Conservation (phyloP, 2,329 filamentous ascomycete genomes). For the Alternaria longipes region DNA sequence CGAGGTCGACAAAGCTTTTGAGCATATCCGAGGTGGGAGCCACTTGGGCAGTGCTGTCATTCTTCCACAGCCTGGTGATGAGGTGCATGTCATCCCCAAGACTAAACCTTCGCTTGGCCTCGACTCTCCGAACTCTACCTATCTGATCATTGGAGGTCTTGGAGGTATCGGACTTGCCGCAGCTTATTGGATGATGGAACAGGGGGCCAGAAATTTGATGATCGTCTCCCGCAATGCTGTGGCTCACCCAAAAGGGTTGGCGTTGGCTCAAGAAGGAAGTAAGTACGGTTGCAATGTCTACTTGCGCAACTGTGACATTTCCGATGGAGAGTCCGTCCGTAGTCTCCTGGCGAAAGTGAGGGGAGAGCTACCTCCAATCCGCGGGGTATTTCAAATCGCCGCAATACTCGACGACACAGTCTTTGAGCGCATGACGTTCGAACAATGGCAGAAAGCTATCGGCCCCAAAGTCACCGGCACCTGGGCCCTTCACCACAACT, state of each 20-base stretch:
- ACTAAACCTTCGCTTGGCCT: background rate
- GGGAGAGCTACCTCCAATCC: slow-evolving; percentile 1
- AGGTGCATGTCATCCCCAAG: background rate
- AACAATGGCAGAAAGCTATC: slow-evolving; percentile 1
- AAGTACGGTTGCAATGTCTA: background rate
- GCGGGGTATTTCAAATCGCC: background rate
- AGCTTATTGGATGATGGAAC: slow-evolving; percentile 23
- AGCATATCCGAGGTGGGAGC: background rate
- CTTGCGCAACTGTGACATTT: slow-evolving; percentile 6
- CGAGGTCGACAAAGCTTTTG: background rate
- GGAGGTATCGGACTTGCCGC: slow-evolving; percentile 34
- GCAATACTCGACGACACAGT: background rate
- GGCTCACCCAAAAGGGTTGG: background rate
- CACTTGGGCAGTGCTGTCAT: background rate
- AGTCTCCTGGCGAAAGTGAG: background rate
- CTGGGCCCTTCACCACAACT: slow-evolving; percentile 35
- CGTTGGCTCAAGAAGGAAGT: background rate
- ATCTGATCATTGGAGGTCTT: slow-evolving; percentile 32
- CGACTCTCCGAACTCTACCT: slow-evolving; percentile 22
- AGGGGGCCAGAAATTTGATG: slow-evolving; percentile 27
- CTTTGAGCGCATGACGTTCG: background rate
- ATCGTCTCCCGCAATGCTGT: slow-evolving; percentile 16
- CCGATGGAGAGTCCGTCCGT: background rate
- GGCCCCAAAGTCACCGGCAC: slow-evolving; percentile 25
- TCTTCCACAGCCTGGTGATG: background rate